Conservation (phyloP, 768 basidiomycete species). For the Pleurotus sapidus region DNA sequence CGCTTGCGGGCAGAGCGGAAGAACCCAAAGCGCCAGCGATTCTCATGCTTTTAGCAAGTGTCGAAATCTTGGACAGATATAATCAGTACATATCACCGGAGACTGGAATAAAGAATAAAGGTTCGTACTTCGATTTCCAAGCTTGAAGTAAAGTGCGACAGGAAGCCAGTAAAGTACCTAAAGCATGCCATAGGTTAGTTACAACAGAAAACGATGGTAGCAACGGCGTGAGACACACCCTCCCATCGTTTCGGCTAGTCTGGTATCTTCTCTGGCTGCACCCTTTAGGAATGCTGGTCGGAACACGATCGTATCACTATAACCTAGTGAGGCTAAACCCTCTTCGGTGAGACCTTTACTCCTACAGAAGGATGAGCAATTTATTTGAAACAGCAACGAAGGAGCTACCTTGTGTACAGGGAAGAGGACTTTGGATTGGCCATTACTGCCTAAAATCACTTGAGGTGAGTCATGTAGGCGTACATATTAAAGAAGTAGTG, state of each 20-base stretch:
- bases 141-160: constrained; percentile 34
- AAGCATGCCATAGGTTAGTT: too few species aligned
- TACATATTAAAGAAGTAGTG: too few species aligned
- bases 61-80: constrained; percentile 36
- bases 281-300: constrained; percentile 57
- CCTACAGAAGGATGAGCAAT: constrained; percentile 29
- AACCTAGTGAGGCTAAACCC: constrained; percentile 64
- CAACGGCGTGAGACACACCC: constrained; percentile 29
- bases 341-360: constrained; percentile 76
- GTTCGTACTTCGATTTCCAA: neutral
- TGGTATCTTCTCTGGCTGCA: constrained; percentile 37
- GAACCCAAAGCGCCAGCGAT: constrained; percentile 56
- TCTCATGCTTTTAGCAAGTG: constrained; percentile 52
- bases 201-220: neutral
- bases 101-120: neutral
- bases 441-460: constrained; percentile 34
- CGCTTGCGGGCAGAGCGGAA: constrained; percentile 39
- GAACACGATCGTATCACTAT: constrained; percentile 68
- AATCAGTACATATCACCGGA: too few species aligned
- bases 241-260: constrained; percentile 37
- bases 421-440: constrained; percentile 48
- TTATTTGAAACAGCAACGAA: neutral
- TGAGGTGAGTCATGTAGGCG: neutral
- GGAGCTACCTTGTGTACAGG: constrained; percentile 46
- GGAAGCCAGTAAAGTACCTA: constrained; percentile 34